Evolutionary conservation across 768 basidiomycete species (phyloP).

Genomic region (Crepidotus variabilis): DNA sequence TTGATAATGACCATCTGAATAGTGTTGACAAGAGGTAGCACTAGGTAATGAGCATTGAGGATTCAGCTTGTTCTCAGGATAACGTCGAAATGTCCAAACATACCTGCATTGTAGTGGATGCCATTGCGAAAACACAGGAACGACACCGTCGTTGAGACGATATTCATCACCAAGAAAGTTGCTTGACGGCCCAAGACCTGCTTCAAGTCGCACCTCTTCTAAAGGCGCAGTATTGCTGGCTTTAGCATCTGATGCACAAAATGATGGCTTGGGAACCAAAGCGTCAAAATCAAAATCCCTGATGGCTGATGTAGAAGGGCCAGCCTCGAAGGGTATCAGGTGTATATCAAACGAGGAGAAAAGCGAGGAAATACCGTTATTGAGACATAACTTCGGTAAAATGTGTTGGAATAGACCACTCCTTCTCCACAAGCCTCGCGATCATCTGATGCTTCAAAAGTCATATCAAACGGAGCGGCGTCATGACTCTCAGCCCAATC

Average conservation of each 20-base stretch:
- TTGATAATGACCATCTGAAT: background rate
- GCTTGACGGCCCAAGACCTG: background rate
- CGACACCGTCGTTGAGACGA: conserved; percentile 45
- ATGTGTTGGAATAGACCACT: conserved; percentile 29
- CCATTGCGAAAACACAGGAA: conserved; percentile 48
- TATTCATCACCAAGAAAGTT: conserved; percentile 24
- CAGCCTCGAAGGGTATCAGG: background rate
- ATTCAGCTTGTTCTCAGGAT: background rate
- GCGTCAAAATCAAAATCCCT: conserved; percentile 34
- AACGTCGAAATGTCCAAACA: background rate
- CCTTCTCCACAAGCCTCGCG: conserved; percentile 38
- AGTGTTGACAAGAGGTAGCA: conserved; percentile 12
- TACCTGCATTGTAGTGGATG: conserved; percentile 45
- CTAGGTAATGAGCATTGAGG: background rate
- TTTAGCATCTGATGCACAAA: conserved; percentile 11
- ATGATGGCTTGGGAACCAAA: conserved; percentile 32
- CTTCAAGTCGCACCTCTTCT: too few species aligned
- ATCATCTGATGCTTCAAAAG: conserved; percentile 40
- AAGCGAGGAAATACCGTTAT: conserved; percentile 25
- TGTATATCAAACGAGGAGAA: background rate
- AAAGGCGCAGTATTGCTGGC: too few species aligned
- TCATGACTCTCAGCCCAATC: conserved; percentile 48
- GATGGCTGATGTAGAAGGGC: conserved; percentile 24
- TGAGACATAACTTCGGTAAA: conserved; percentile 39
- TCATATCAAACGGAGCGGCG: conserved; percentile 42